Base-by-base conservation (phyloP, 1,284 basidiomycete species). In the Anthracocystis setariae region DNA sequence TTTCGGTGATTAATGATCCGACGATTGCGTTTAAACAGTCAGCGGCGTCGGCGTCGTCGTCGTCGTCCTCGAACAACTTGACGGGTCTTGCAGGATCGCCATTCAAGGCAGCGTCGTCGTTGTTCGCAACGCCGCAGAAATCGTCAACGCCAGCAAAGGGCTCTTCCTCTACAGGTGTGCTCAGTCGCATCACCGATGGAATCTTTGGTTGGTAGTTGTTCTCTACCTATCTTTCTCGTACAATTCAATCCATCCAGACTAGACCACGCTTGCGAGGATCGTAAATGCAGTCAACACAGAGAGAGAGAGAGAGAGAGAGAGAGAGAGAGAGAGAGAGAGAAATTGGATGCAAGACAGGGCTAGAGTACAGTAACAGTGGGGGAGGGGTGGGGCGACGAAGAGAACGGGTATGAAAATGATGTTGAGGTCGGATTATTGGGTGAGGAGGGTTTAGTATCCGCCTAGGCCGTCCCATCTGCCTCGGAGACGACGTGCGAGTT, bases 381-480 rank as follows among this genome's bases (percentile, higher is more conserved):
- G 8, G 20, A 50, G 15, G 17, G 8, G 17, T 29, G 48, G 29
- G n/a, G n/a, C 13, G 24, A 40, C 5, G 18, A 8, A n/a, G 15
- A 39, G 29, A 12, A 7, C 12, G 29, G 29, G 12, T 12, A 7
- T 5, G 29, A 29, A 7, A 7, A 12, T 29, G 29, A 29, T 12
- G 29, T n/a, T n/a, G n/a, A n/a, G n/a, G n/a, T n/a, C n/a, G n/a
- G n/a, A n/a, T n/a, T n/a, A n/a, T n/a, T n/a, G n/a, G n/a, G n/a
- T n/a, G n/a, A n/a, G n/a, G n/a, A n/a, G n/a, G n/a, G n/a, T n/a
- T 46, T n/a, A 71, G 52, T 57, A 71, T 20, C 70, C 78, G 20
- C 81, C 80, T 7, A 82, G 56, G n/a, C 80, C 81, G 25, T 80
- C 81, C 81, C 81, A 82, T 32, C 76, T 58, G 20, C 81, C 81